Base-by-base conservation (phyloP, 306 rosid species). In the Pyrus communis region DNA sequence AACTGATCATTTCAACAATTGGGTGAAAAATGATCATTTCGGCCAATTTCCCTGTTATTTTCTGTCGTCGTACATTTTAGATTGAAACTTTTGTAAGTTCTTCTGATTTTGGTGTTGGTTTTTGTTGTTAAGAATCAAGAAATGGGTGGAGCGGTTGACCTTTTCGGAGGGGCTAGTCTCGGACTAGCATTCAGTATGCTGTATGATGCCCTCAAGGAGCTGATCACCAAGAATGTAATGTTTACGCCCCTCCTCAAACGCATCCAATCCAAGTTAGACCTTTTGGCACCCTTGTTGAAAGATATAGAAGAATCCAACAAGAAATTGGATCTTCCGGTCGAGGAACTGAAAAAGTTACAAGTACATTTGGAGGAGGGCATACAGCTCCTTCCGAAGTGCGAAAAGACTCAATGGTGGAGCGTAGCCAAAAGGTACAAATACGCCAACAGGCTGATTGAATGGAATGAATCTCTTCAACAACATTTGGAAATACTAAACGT, bases 371-470 rank as follows among this genome's bases (percentile, higher is more conserved):
- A 13, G 67, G 4, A 62, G n/a, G 40, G 67, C 19, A 28, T 62
- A 27, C 0, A 4, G 2, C 67, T 62, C 9, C 11, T 62, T 2
- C 11, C 6, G 0, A 25, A 62, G 38, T 75, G 78, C 46, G 22
- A 45, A 4, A 46, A 62, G 45, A 55, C 63, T 75, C 59, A 31
- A 0, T 13, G 5, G 13, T 75, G 78, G 78, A 4, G 30, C n/a
- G 42, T 38, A 38, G 7, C 8, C 3, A 19, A 65, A 27, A 75
- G 25, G 79, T 30, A 33, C 49, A 75, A 66, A 22, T 65, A 22
- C 13, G 51, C 54, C 27, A 75, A 65, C 25, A 15, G 81, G n/a
- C 90, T 91, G 71, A 46, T 74, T 28, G 78, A 7, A 0, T 80
- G 86, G 79, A 76, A 87, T 15, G 19, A 35, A 4, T 35, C 61